Base-by-base conservation (phyloP, 2,329 filamentous ascomycete species). In the Paradendryphiella salina region DNA sequence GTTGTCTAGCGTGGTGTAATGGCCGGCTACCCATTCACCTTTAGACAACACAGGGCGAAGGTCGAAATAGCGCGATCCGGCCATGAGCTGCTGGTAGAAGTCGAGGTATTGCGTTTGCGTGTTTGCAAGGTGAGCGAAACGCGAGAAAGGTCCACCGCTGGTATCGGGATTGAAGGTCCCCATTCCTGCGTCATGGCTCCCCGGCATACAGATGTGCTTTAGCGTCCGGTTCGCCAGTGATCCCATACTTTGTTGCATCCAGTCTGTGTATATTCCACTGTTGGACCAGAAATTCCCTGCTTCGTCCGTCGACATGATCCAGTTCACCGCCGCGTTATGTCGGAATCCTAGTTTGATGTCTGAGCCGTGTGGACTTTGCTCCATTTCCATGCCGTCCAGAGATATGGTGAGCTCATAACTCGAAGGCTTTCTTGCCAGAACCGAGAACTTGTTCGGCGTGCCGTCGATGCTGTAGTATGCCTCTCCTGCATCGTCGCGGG, bases 111-210 rank as follows among this genome's bases (percentile, higher is more conserved):
- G 79, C 0, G 76, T 77, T 50, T 77, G 73, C 0, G 74, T 78
- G 48, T 80, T 79, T 9, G 63, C 54, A n/a, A 65, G 62, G 14
- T 64, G 64, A 3, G 74, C 76, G 9, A 26, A 10, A 7, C 23
- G 8, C 8, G 23, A 26, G 10, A 26, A 26, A 26, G 8, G 8
- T 2, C 23, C 23, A 26, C 75, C 66, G 29, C 71, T 65, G 4
- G 77, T 76, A 11, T 70, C 66, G 1, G 63, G 59, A 11, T 64
- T 73, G 52, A 77, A 77, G 1, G 54, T 67, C 18, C 70, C 74
- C 77, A 81, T 80, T n/a, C 77, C 79, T 0, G 77, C 70, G 50
- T 80, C 77, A 52, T 81, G 78, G 3, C 76, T 73, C 7, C 78
- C 79, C 0, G 78, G 78, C 70, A 81, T 75, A 40, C 75, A 71